Percentiles rank a stretch among this genome's conserved stretches.
phyloP scores from a whole-genome alignment of 805 yeast species.

The Tetrapisispora phaffii region DNA sequence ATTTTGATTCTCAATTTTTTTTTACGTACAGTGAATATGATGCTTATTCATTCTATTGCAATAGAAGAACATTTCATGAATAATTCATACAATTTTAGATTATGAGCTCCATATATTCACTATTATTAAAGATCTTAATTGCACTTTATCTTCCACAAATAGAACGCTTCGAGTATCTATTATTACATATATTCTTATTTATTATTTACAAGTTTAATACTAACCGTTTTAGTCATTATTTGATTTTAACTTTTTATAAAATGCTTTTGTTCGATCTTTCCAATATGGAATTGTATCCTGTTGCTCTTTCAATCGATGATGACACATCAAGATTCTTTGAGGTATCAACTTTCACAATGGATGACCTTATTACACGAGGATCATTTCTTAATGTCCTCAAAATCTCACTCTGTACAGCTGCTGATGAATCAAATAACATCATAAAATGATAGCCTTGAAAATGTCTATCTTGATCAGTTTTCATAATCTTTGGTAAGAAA shows the following conservation, averaged over 20 bases:
- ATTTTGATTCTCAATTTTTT: too few species aligned
- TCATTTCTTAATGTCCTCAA: slow-evolving; percentile 71
- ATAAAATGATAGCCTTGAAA: slow-evolving; percentile 84
- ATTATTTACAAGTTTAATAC: not conserved
- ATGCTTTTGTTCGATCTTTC: slow-evolving; percentile 8
- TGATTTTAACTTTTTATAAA: not conserved
- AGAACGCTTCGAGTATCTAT: not conserved
- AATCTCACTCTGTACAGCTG: slow-evolving; percentile 80
- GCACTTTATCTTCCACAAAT: too few species aligned
- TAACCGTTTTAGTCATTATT: not conserved
- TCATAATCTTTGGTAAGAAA: slow-evolving; percentile 69
- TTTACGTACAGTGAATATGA: too few species aligned
- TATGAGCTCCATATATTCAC: too few species aligned
- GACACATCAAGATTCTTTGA: slow-evolving; percentile 44
- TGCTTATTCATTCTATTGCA: too few species aligned
- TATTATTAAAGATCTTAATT: too few species aligned
- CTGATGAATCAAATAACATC: slow-evolving; percentile 77
- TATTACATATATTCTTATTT: not conserved
- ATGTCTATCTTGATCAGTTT: slow-evolving; percentile 79
- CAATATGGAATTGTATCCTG: slow-evolving; percentile 21
- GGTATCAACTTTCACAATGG: slow-evolving; percentile 54
- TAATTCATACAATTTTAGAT: too few species aligned
- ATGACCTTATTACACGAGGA: slow-evolving; percentile 81
- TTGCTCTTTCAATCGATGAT: slow-evolving; percentile 43
- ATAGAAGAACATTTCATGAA: too few species aligned